Percentiles rank a stretch among this genome's conserved stretches.
phyloP scores from a whole-genome alignment of 495 filamentous ascomycete species.

The Evansstolkia leycettana region DNA sequence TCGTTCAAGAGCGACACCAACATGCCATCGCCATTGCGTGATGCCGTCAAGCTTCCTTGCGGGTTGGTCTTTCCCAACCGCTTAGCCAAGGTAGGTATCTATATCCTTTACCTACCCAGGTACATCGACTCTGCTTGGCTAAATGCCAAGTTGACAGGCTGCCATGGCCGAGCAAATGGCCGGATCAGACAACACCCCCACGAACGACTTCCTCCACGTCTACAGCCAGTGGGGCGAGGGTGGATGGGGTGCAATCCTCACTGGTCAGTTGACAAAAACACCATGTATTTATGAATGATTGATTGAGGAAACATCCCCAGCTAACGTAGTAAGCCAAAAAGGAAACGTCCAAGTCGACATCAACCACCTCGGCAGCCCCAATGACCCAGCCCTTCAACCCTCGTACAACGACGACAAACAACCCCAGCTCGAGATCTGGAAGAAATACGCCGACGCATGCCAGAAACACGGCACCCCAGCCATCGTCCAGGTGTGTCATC shows the following conservation, averaged over 20 bases:
- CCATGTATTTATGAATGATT: background rate
- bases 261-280: slow-evolving; percentile 11
- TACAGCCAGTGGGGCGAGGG: slow-evolving; percentile 40
- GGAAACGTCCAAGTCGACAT: slow-evolving; percentile 48
- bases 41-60: slow-evolving; percentile 37
- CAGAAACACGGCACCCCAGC: slow-evolving; percentile 34
- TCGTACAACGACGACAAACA: slow-evolving; percentile 22
- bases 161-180: slow-evolving; percentile 37
- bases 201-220: slow-evolving; percentile 17
- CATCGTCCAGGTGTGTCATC: slow-evolving; percentile 46
- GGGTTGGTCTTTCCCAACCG: slow-evolving; percentile 41
- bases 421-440: slow-evolving; percentile 25
- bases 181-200: slow-evolving; percentile 16
- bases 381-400: slow-evolving; percentile 26
- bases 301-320: background rate
- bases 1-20: slow-evolving; percentile 1
- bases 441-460: slow-evolving; percentile 31
- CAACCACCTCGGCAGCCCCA: slow-evolving; percentile 31
- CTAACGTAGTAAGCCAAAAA: slow-evolving; percentile 1
- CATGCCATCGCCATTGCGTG: slow-evolving; percentile 21
- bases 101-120: background rate
- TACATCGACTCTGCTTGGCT: background rate
- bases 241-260: slow-evolving; percentile 37
- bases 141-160: slow-evolving; percentile 15
- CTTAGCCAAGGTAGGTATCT: slow-evolving; percentile 31